Conservation (phyloP, 192 early-diverging fungal species). For the Backusella mclennaniae region DNA sequence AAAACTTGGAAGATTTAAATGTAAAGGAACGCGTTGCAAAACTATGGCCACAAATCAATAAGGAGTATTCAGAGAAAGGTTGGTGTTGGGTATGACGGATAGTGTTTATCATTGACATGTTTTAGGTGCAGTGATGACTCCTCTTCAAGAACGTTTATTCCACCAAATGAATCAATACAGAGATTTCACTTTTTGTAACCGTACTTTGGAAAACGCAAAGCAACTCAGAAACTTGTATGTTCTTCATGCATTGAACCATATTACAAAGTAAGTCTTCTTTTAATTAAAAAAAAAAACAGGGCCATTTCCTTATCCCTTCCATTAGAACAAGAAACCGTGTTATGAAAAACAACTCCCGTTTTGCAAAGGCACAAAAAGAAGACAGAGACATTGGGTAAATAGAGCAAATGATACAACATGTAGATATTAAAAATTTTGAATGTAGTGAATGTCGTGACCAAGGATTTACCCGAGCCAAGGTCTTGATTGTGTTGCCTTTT, state of each 20-base stretch:
- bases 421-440: no score
- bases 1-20: constrained; percentile 27
- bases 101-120: not conserved
- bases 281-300: no score
- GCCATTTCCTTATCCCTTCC: no score
- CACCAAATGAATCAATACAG: constrained; percentile 68
- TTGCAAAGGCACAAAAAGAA: constrained; percentile 59
- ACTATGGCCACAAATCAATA: constrained; percentile 23
- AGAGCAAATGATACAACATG: not conserved
- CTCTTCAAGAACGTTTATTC: constrained; percentile 60
- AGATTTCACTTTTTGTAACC: constrained; percentile 74
- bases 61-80: constrained; percentile 13
- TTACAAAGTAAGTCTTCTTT: constrained; percentile 60
- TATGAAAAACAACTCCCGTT: constrained; percentile 76
- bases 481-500: constrained; percentile 88
- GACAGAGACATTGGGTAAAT: constrained; percentile 49
- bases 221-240: constrained; percentile 72
- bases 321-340: constrained; percentile 64
- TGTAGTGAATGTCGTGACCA: constrained; percentile 85
- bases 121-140: constrained; percentile 35
- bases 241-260: constrained; percentile 91
- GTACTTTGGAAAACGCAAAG: constrained; percentile 56
- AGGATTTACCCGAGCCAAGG: constrained; percentile 92
- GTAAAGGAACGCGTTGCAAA: constrained; percentile 23
- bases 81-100: not conserved